Base-by-base conservation (phyloP, 345 rosid genomes). In the Melaleuca alternifolia region DNA sequence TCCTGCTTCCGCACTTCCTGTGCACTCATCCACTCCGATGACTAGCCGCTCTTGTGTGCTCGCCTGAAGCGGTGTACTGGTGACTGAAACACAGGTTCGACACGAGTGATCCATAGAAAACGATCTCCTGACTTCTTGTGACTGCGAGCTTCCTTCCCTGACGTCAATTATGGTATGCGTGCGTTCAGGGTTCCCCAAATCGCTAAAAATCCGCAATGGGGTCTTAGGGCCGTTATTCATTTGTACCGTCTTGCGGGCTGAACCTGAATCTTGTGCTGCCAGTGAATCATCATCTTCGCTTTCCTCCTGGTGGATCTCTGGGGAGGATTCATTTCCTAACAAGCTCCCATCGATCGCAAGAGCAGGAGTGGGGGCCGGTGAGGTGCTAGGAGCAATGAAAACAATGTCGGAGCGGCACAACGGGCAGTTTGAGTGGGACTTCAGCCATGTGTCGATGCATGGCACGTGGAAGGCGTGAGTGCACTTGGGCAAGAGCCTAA, bases 371-470 rank as follows among this genome's bases (percentile, higher is more conserved):
- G 48, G 54, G 24, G 87, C 87, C 85, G 92, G 88, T 33, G 83
- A 75, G 21, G 81, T 65, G 86, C 89, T 87, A 83, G 90, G 88
- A 54, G 94, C 83, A 5, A 92, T 53, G 77, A 91, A 89, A 52
- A 90, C 82, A 33, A 97, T 89, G 71, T 93, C 92, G 24, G 96
- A 95, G 3, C 99, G 98, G 85, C 99, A 96, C 83, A 97, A 84
- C 1, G 99, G 99, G 90, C 99, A 97, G 83, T 92, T 96, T 6
- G 98, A 92, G 87, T 97, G 99, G 88, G 96, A 93, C 79, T 83
- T 91, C 10, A 97, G 99, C 98, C 99, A 97, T 9, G 94, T 91
- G 90, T 97, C 99, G 77, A 97, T 95, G 89, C 99, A 97, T 30
- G 89, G 90, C 5, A 96, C 93, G 83, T 96, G 99, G 85, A 96